Evolutionary conservation across 2,329 filamentous ascomycete genomes (phyloP).

Genomic region (Chaetomium olivaceum): DNA sequence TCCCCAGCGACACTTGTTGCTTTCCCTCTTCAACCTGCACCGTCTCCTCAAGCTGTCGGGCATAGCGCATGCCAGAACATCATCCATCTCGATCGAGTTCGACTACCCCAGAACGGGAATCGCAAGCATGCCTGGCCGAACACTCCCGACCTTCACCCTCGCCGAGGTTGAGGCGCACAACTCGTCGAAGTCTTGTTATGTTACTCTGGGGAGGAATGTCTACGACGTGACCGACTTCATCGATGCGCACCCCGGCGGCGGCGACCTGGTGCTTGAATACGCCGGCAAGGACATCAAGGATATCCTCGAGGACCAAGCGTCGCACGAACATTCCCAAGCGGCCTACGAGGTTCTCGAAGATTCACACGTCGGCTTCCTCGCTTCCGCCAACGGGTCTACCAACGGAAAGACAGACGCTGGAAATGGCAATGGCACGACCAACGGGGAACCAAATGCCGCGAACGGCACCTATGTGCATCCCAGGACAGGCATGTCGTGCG

Average conservation of each 20-base stretch:
- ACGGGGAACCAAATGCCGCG: conserved; percentile 39
- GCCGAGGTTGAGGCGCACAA: conserved; percentile 82
- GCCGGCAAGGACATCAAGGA: conserved; percentile 81
- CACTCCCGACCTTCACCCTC: conserved; percentile 77
- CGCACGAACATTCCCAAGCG: conserved; percentile 83
- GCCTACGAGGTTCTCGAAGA: conserved; percentile 97
- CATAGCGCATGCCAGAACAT: background rate
- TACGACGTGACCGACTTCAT: conserved; percentile 94
- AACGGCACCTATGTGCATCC: conserved; percentile 48
- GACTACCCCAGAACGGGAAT: conserved; percentile 4
- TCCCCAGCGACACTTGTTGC: conserved; percentile 1
- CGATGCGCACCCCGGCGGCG: conserved; percentile 85
- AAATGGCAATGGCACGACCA: conserved; percentile 38
- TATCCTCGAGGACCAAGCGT: conserved; percentile 79
- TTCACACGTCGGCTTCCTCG: conserved; percentile 77
- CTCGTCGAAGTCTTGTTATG: conserved; percentile 81
- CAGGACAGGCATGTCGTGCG: conserved; percentile 84
- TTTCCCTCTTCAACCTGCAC: background rate
- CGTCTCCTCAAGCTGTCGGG: background rate
- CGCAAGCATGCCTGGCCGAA: conserved; percentile 70
- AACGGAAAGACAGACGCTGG: conserved; percentile 33
- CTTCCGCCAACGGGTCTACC: conserved; percentile 48
- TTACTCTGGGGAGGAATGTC: conserved; percentile 84
- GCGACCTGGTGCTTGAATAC: conserved; percentile 84
- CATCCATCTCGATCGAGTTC: background rate